A percentile compares a stretch with the other conserved stretches of the same genome.
Conservation (phyloP, 2,329 filamentous ascomycete genomes). For the Aspergillus sp. region DNA sequence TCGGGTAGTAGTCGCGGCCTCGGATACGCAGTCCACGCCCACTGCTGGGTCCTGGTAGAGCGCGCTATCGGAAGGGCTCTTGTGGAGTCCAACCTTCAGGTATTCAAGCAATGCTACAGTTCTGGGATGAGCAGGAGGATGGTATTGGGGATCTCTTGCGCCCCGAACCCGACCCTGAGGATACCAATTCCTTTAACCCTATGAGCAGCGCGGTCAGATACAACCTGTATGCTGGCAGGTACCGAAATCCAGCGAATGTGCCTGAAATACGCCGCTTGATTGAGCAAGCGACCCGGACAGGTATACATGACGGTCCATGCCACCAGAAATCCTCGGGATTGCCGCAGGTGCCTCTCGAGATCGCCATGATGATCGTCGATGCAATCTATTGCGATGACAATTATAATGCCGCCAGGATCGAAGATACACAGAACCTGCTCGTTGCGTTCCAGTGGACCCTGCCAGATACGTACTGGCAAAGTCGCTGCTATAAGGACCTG, state of each 20-base stretch:
- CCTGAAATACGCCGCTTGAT: background rate
- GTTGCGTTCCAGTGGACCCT: background rate
- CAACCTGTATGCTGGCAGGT: too few relatives aligned
- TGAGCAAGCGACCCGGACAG: background rate
- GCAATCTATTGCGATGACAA: background rate
- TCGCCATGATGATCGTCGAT: background rate
- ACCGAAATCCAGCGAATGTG: background rate
- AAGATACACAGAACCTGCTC: background rate
- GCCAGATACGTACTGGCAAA: background rate
- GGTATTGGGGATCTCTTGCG: too few relatives aligned
- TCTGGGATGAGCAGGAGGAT: too few relatives aligned
- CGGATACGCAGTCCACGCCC: background rate
- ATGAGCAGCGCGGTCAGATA: too few relatives aligned
- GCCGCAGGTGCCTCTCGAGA: background rate
- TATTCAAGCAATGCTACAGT: too few relatives aligned
- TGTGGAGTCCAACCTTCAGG: background rate
- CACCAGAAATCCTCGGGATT: too few relatives aligned
- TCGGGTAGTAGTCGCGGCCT: too few relatives aligned
- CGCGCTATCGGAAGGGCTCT: background rate
- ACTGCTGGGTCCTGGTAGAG: background rate
- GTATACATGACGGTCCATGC: too few relatives aligned
- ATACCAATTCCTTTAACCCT: too few relatives aligned
- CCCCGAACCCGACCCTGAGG: too few relatives aligned
- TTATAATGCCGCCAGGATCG: background rate
- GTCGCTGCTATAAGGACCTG: background rate